Evolutionary conservation across 495 filamentous ascomycete genomes (phyloP), one percentile per base, ranked within the genome.

Genomic region (Penicillium mononematosum): DNA sequence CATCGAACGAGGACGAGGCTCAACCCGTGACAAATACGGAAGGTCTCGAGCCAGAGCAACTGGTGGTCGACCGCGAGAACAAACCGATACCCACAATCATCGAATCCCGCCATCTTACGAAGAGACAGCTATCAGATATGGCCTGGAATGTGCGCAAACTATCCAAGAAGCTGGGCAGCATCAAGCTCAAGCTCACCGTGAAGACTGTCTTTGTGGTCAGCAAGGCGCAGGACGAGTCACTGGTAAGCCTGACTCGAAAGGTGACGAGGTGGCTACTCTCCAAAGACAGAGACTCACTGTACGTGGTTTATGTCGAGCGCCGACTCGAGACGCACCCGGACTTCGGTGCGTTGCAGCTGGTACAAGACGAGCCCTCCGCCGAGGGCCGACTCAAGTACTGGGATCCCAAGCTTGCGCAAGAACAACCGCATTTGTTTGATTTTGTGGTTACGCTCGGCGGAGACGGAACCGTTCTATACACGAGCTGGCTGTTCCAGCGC

Each of bases 401-500:
- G 94, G 85, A 82, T 27, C 85, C 87, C 45, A 80, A 87, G 47
- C 83, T 97, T 59, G 96, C 91, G 50, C 75, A 78, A 45, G 81
- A 83, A 24, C 78, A 85, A 47, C 94, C 95, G 1, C 90, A 97
- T 58, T 85, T 84, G 3, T 97, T 97, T 66, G 94, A 98, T 71
- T 92, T 98, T 64, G 87, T 94, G 16, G 78, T 98, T 34, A 95
- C 93, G 0, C 85, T 98, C 4, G 94, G 94, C n/a, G 94, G 94
- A 10, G 94, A 98, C 67, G 94, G 94, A 14, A 98, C 94, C 0
- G 93, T 98, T 31, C 77, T 98, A 31, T 98, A 96, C 66, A 90
- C 94, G 0, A 91, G 86, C 64, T 98, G 95, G 93, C 78, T 98
- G 31, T 98, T 98, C 70, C 94, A 98, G 78, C 80, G 90, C n/a